Evolutionary conservation across 208 protist genomes (phyloP).

Genomic region (Leishmania turanica): DNA sequence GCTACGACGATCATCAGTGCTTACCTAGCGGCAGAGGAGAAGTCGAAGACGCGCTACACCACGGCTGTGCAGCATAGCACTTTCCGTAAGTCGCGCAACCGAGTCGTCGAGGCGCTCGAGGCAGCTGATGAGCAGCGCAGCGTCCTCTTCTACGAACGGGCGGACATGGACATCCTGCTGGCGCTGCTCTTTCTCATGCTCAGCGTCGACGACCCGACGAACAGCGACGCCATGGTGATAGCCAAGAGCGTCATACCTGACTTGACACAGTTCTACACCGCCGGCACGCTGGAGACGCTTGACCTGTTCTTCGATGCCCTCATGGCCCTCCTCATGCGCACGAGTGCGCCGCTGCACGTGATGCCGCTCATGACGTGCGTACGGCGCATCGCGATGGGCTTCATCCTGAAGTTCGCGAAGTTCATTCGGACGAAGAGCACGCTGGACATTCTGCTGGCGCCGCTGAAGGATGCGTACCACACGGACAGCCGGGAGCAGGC

Average conservation of each 20-base stretch:
- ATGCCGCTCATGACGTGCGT: constrained; percentile 83
- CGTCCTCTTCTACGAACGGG: constrained; percentile 85
- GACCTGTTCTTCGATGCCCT: constrained; percentile 84
- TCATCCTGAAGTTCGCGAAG: constrained; percentile 72
- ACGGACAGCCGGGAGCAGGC: constrained; percentile 82
- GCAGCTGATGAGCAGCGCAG: constrained; percentile 48
- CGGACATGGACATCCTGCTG: constrained; percentile 84
- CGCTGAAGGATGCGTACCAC: constrained; percentile 82
- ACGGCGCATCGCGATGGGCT: constrained; percentile 77
- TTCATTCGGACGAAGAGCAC: constrained; percentile 60
- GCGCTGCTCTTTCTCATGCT: constrained; percentile 83
- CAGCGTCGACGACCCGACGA: constrained; percentile 82
- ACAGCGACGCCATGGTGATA: constrained; percentile 62
- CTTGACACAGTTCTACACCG: constrained; percentile 71
- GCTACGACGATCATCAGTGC: constrained; percentile 54
- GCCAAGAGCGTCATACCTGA: constrained; percentile 72
- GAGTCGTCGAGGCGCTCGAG: constrained; percentile 84
- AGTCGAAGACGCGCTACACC: constrained; percentile 60
- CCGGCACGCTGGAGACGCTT: constrained; percentile 78
- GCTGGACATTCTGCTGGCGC: constrained; percentile 71
- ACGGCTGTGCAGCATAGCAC: constrained; percentile 61
- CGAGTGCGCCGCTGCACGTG: constrained; percentile 74
- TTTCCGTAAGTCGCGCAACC: constrained; percentile 84
- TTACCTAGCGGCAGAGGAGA: constrained; percentile 73
- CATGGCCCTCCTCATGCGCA: constrained; percentile 85